Evolutionary conservation across 1,284 basidiomycete genomes (phyloP).

Genomic region (Cutaneotrichosporon cutaneum): DNA sequence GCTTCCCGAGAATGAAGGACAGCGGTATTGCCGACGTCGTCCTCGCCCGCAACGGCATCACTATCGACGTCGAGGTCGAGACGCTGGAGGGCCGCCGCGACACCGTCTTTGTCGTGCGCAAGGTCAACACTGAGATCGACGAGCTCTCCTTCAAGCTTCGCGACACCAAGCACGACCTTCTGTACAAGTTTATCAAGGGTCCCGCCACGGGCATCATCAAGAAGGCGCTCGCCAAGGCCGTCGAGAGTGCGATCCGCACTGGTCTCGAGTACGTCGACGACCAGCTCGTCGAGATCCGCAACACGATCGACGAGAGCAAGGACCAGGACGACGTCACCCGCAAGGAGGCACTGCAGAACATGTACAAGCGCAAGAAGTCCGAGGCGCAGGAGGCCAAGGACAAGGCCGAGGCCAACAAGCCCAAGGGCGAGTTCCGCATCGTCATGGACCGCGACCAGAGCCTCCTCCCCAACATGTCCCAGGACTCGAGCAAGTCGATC

Average conservation of each 20-base stretch:
- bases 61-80: constrained; percentile 54
- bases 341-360: constrained; percentile 67
- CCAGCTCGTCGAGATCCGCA: constrained; percentile 64
- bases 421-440: constrained; percentile 15
- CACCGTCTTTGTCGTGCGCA: constrained; percentile 42
- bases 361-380: constrained; percentile 56
- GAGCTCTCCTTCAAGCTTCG: constrained; percentile 86
- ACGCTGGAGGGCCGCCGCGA: constrained; percentile 46
- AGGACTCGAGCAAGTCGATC: constrained; percentile 33
- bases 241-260: constrained; percentile 71
- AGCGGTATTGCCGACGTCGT: constrained; percentile 89
- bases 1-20: constrained; percentile 66
- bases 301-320: constrained; percentile 66
- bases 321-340: constrained; percentile 58
- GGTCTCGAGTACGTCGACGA: constrained; percentile 73
- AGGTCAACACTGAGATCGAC: constrained; percentile 60
- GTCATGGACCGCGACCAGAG: constrained; percentile 22
- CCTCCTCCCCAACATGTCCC: constrained; percentile 40
- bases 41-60: constrained; percentile 67
- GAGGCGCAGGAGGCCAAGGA: constrained; percentile 45
- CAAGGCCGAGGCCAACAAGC: constrained; percentile 21
- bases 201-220: constrained; percentile 68
- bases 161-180: constrained; percentile 82
- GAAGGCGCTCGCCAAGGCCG: constrained; percentile 81
- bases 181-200: constrained; percentile 66